phyloP scores from a whole-genome alignment of 805 yeast species.

The Candida anglica region DNA sequence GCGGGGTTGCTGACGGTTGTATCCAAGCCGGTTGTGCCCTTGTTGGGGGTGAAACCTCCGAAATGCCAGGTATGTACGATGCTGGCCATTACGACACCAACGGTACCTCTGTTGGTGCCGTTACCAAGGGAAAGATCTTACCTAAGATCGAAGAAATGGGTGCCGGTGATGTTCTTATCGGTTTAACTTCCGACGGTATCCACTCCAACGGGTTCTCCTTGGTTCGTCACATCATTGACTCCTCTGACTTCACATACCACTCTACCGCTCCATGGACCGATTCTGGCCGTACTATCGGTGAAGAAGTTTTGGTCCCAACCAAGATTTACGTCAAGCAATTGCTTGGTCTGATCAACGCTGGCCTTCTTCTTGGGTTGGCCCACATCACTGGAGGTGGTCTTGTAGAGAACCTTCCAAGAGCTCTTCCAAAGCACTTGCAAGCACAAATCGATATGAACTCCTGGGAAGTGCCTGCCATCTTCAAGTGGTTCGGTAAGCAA shows the following conservation, averaged over 20 bases:
- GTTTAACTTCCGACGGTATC: slow-evolving; percentile 86
- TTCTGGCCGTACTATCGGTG: slow-evolving; percentile 67
- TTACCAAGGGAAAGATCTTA: slow-evolving; percentile 64
- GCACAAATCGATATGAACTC: slow-evolving; percentile 75
- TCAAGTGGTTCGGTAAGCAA: slow-evolving; percentile 89
- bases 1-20: slow-evolving; percentile 97
- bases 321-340: slow-evolving; percentile 91
- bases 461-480: slow-evolving; percentile 86
- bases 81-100: slow-evolving; percentile 96
- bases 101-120: slow-evolving; percentile 99
- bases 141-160: slow-evolving; percentile 69
- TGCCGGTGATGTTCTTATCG: slow-evolving; percentile 78
- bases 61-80: slow-evolving; percentile 98
- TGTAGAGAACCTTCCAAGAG: slow-evolving; percentile 93
- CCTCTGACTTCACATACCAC: slow-evolving; percentile 64
- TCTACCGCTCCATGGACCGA: slow-evolving; percentile 83
- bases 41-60: slow-evolving; percentile 98
- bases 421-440: slow-evolving; percentile 73
- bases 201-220: slow-evolving; percentile 97
- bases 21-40: slow-evolving; percentile 92
- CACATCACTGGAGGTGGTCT: slow-evolving; percentile 99
- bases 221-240: slow-evolving; percentile 86
- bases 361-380: slow-evolving; percentile 79
- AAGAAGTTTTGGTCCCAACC: slow-evolving; percentile 84
- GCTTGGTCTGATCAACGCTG: slow-evolving; percentile 66